Evolutionary conservation across 208 protist species (phyloP), one percentile per base, ranked within the genome.

Genomic region (Trypanosoma avium): DNA sequence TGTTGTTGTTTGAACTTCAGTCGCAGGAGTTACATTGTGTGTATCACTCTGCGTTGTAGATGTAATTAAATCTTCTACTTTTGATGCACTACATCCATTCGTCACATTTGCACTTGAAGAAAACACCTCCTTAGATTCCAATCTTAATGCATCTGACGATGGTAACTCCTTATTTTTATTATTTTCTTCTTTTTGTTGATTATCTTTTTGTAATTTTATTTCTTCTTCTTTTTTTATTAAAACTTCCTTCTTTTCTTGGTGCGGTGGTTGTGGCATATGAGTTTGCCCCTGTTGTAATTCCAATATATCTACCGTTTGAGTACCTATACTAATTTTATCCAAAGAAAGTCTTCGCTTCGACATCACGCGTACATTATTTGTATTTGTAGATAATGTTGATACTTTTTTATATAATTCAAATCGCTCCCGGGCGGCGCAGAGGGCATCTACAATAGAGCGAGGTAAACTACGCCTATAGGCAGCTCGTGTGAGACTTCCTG

Each of bases 401-500:
- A 5, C 27, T 13, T 38, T 36, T 24, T 29, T 13, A 35, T 43
- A 65, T 35, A 45, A 45, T 33, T 40, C 59, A 15, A 62, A 62
- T 15, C 38, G 8, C n/a, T 68, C 66, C 30, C 62, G 79, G 42
- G 50, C 49, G 6, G 45, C 45, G 30, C 24, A 43, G 26, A 77
- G 6, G 15, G 62, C 60, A 36, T 70, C 64, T 42, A 61, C 62
- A 29, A 87, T 55, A 22, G 66, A 38, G 15, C 17, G 43, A 22
- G 80, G 72, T 27, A 82, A 27, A 58, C 50, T 45, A 67, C 53
- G 53, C 38, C 48, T 50, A 45, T 72, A 49, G 7, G 68, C 17
- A 30, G 72, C 26, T 32, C 50, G n/a, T 17, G 26, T 55, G 38
- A 47, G 42, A 53, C 61, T 75, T 33, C 62, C 75, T 1, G 70